Conservation (phyloP, 2,329 filamentous ascomycete species). For the Nannizziopsis barbatae region DNA sequence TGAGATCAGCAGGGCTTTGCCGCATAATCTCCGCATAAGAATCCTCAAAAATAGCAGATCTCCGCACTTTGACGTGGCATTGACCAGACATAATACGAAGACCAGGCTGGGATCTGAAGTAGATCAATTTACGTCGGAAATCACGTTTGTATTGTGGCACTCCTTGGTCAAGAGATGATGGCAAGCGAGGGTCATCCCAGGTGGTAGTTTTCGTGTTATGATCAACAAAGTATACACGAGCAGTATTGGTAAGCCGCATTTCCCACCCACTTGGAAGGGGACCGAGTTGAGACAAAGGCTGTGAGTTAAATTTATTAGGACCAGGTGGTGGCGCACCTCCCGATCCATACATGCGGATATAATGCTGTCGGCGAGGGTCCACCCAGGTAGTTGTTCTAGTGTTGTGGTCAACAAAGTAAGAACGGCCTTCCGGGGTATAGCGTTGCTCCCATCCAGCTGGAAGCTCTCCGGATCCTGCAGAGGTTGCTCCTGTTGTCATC, state of each 20-base stretch:
- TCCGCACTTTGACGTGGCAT: conserved; percentile 93
- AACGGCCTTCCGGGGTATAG: conserved; percentile 83
- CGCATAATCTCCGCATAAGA: conserved; percentile 98
- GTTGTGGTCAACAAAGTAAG: conserved; percentile 98
- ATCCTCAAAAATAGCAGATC: conserved; percentile 96
- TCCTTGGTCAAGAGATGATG: conserved; percentile 92
- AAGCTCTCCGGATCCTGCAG: conserved; percentile 84
- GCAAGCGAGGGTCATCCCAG: conserved; percentile 92
- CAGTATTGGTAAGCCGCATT: conserved; percentile 97
- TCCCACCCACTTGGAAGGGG: conserved; percentile 96
- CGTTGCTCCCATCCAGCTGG: conserved; percentile 94
- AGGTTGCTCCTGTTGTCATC: conserved; percentile 92
- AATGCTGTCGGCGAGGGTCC: conserved; percentile 90
- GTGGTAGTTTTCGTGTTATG: conserved; percentile 99
- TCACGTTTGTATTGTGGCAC: conserved; percentile 99
- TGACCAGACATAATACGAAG: conserved; percentile 91
- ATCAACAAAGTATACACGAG: conserved; percentile 95
- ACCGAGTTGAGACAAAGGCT: conserved; percentile 91
- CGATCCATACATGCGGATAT: conserved; percentile 95
- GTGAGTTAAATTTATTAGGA: conserved; percentile 81
- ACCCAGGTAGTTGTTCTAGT: conserved; percentile 98
- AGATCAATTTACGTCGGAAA: conserved; percentile 94
- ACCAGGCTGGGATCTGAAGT: conserved; percentile 96
- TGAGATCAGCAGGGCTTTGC: conserved; percentile 86
- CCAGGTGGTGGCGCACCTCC: conserved; percentile 47